phyloP scores from a whole-genome alignment of 176 grass and related monocot species.

The Chrysopogon serrulatus region DNA sequence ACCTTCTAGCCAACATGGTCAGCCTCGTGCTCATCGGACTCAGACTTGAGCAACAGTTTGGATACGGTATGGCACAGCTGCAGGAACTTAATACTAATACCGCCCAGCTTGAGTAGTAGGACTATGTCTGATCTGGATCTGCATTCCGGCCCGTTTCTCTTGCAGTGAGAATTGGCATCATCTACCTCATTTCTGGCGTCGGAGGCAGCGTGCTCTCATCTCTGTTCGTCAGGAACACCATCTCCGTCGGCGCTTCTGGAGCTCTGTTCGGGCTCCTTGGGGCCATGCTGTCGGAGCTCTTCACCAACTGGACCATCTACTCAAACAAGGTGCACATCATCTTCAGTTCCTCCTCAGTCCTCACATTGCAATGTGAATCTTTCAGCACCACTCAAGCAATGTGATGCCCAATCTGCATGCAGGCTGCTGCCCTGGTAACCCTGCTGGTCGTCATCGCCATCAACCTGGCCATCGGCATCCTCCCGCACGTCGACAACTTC shows the following conservation, averaged over 20 bases:
- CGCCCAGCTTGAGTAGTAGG: background rate
- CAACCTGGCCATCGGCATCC: conserved; percentile 82
- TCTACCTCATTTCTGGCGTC: conserved; percentile 82
- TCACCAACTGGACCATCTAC: conserved; percentile 99
- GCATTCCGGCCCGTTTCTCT: background rate
- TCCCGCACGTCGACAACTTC: conserved; percentile 90
- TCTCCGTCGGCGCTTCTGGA: conserved; percentile 87
- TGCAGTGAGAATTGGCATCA: conserved; percentile 62
- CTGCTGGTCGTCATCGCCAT: conserved; percentile 69
- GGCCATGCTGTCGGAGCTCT: conserved; percentile 90
- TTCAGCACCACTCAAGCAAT: background rate
- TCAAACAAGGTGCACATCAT: conserved; percentile 68
- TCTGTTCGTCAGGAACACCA: conserved; percentile 82
- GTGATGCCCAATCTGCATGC: background rate
- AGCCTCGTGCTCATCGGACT: conserved; percentile 86
- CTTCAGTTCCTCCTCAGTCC: background rate
- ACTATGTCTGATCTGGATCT: background rate
- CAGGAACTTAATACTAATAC: too few species aligned
- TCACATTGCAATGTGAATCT: background rate
- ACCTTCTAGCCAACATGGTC: conserved; percentile 92
- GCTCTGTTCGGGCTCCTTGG: conserved; percentile 92
- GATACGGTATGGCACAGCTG: conserved; percentile 15
- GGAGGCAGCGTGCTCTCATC: conserved; percentile 81
- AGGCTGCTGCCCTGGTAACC: conserved; percentile 69
- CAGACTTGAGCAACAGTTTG: conserved; percentile 93